Evolutionary conservation across 2,329 filamentous ascomycete genomes (phyloP), one percentile per base, ranked within the genome.

Genomic region (Botrytis tulipae): DNA sequence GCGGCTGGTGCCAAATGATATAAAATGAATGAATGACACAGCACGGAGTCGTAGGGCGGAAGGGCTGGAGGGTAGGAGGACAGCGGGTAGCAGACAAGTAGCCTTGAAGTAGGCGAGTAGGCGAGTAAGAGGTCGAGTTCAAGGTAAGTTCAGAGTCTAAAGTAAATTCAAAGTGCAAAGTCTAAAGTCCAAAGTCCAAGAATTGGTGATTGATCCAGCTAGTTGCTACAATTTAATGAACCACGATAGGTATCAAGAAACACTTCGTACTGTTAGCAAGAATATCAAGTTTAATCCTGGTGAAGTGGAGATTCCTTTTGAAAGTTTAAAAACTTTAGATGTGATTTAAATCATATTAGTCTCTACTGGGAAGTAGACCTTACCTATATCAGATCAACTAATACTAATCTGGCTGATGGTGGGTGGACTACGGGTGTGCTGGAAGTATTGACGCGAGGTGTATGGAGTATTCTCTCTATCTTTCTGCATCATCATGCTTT

Each of bases 261-360:
- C 25, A 51, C 48, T 51, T 57, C 51, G 44, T 32, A 16, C 42
- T 16, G 18, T 48, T 46, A 66, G 62, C 42, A 35, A 48, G 8
- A 48, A 66, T 32, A 22, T 22, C 62, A 48, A 66, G 44, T 32
- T 35, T 35, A 48, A 35, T 35, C 44, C 42, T 65, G 12, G 62
- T 46, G 62, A 46, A 46, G 42, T 65, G 62, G 40, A 22, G 62
- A 46, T 65, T 46, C 44, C 62, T 65, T 46, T 65, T 46, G 51
- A 57, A 42, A 29, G 62, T 65, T 65, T 32, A 22, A 44, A 54
- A 57, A 57, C 12, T 29, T 57, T 29, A 42, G 62, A 65, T 46
- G n/a, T 46, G 62, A 65, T 46, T 46, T 12, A 46, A 65, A 32
- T 62, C 35, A 42, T 32, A 4, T 44, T 63, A 44, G 61, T 42